Conservation (phyloP, 2,329 filamentous ascomycete species). For the Penicillium sp. region DNA sequence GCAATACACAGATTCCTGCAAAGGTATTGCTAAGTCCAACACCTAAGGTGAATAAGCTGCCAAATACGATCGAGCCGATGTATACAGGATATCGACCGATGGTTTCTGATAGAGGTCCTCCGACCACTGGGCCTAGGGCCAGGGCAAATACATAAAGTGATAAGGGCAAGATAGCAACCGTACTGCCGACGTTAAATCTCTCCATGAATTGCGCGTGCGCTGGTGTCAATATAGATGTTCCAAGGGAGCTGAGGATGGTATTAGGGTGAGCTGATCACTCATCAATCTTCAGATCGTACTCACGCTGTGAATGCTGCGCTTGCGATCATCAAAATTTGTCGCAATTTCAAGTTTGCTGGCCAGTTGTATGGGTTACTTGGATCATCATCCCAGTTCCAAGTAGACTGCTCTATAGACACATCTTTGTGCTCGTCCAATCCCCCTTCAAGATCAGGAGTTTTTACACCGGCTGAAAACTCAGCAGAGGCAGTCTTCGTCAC, state of each 20-base stretch:
- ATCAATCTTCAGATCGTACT: not conserved
- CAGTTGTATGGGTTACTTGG: slow-evolving; percentile 21
- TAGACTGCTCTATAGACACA: not conserved
- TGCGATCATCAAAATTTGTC: slow-evolving; percentile 15
- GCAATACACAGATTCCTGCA: slow-evolving; percentile 11
- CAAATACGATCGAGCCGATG: slow-evolving; percentile 11
- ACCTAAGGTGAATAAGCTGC: slow-evolving; percentile 17
- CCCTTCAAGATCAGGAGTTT: not conserved
- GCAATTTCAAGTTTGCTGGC: slow-evolving; percentile 7
- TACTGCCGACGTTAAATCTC: slow-evolving; percentile 15
- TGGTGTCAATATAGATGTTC: slow-evolving; percentile 16
- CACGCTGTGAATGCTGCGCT: slow-evolving; percentile 19
- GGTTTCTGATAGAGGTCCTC: slow-evolving; percentile 25
- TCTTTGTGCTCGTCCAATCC: not conserved
- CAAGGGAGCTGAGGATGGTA: slow-evolving; percentile 4
- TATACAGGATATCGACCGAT: slow-evolving; percentile 25
- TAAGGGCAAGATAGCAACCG: slow-evolving; percentile 16
- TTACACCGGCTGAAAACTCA: not conserved
- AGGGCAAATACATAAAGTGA: slow-evolving; percentile 20
- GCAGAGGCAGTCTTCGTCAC: not conserved
- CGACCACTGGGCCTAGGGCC: slow-evolving; percentile 22
- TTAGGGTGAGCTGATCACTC: not conserved
- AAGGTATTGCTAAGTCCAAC: slow-evolving; percentile 14
- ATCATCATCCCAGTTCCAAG: slow-evolving; percentile 8
- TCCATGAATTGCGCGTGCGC: slow-evolving; percentile 16